Evolutionary conservation across 257 asterid species (phyloP).

Genomic region (Anisodus acutangulus): DNA sequence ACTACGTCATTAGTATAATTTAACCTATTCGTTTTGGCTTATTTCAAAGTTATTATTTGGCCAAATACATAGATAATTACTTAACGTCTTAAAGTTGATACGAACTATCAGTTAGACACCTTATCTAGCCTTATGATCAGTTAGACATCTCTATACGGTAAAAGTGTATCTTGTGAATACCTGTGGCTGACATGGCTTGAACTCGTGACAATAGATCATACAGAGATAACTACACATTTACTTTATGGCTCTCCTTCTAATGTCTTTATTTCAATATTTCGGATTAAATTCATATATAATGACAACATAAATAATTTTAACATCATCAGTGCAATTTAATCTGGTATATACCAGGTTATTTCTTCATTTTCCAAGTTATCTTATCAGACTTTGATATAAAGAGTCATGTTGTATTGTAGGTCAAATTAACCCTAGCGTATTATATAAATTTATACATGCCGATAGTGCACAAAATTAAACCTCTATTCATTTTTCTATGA

Average conservation of each 20-base stretch:
- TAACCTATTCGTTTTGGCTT: not conserved
- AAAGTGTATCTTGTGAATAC: not conserved
- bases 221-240: not conserved
- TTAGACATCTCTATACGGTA: no score
- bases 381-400: not conserved
- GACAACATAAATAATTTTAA: not conserved
- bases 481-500: not conserved
- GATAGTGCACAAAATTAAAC: not conserved
- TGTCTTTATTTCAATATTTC: not conserved
- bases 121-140: no score
- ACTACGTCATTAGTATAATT: not conserved
- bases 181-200: not conserved
- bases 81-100: not conserved
- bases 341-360: no score
- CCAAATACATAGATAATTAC: not conserved
- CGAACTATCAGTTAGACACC: not conserved
- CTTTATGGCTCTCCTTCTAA: not conserved
- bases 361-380: no score
- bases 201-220: not conserved
- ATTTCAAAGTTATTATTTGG: not conserved
- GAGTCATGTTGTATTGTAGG: not conserved
- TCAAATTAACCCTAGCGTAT: not conserved
- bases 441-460: not conserved
- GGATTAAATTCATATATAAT: not conserved
- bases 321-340: not conserved